These are phyloP conservation scores for Diaporthe sp. DNA, from an alignment of 2,329 filamentous ascomycete genomes.

Conservation along the genomic window DNA sequence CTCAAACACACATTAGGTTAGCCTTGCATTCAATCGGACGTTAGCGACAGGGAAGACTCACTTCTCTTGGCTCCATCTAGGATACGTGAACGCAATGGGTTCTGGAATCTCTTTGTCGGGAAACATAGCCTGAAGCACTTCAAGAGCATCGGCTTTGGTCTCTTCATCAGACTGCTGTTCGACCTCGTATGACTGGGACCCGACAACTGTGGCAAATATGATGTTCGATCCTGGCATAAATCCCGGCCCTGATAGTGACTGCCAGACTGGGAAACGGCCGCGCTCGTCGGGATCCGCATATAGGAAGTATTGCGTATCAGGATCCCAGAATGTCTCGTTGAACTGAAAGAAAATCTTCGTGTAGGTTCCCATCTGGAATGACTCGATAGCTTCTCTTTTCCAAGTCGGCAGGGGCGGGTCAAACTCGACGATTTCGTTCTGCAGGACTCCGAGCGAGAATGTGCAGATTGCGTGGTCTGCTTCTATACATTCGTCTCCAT, in stretches of 20 bases:
- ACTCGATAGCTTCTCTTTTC: neutral
- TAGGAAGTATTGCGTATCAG: neutral
- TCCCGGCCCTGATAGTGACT: neutral
- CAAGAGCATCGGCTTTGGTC: neutral
- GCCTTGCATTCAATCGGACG: neutral
- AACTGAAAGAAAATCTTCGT: neutral
- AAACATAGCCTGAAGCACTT: conserved; percentile 3
- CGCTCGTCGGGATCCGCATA: conserved; percentile 3
- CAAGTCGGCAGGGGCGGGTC: neutral
- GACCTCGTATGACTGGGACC: neutral
- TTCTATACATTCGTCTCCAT: neutral
- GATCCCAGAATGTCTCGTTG: neutral
- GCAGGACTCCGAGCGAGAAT: neutral
- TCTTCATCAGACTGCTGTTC: conserved; percentile 6
- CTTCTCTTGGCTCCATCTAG: conserved; percentile 6
- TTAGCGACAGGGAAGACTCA: neutral
- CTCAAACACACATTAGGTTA: neutral
- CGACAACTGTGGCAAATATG: neutral
- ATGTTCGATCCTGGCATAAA: neutral
- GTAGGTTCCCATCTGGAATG: neutral
- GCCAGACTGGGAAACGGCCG: neutral
- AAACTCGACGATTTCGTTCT: neutral
- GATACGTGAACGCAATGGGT: neutral
- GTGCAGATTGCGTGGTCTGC: neutral
- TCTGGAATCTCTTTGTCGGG: conserved; percentile 5